phyloP scores from a whole-genome alignment of 2,329 filamentous ascomycete genomes.

The Colletotrichum endophyticum region DNA sequence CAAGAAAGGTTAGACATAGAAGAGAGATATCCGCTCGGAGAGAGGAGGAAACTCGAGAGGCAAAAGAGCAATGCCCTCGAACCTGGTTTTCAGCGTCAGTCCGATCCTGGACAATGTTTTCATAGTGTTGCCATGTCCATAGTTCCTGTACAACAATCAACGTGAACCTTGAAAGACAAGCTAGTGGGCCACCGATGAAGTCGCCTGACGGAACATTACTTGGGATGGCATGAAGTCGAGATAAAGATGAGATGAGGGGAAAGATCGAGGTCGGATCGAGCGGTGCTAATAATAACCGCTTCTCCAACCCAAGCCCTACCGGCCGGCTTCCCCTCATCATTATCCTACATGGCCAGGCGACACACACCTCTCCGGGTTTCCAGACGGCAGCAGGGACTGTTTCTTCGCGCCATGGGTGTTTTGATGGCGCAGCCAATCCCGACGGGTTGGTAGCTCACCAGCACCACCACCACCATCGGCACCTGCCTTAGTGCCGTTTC shows the following conservation, averaged over 20 bases:
- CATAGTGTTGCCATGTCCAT: not conserved
- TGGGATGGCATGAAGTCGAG: not conserved
- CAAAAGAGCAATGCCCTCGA: not conserved
- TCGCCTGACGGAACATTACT: not conserved
- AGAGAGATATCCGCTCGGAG: constrained; percentile 10
- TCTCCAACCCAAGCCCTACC: not conserved
- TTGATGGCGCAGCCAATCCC: not conserved
- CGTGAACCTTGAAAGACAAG: not conserved
- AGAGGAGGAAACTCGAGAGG: not conserved
- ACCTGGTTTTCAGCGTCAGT: not conserved
- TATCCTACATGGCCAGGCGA: constrained; percentile 10
- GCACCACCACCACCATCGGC: not conserved
- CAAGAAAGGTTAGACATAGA: constrained; percentile 5
- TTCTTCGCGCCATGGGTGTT: not conserved
- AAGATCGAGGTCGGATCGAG: not conserved
- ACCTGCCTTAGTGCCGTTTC: not conserved
- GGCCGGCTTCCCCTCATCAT: constrained; percentile 7
- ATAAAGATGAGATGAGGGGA: constrained; percentile 10
- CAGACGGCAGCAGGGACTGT: not conserved
- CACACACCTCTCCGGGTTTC: not conserved
- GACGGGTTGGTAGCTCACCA: not conserved
- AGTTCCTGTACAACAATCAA: constrained; percentile 13
- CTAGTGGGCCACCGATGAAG: not conserved
- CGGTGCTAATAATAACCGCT: not conserved
- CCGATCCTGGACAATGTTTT: constrained; percentile 9